Percentiles rank a stretch among this genome's conserved stretches.
Conservation (phyloP, 2,329 filamentous ascomycete species). For the Cladosporium halotolerans region DNA sequence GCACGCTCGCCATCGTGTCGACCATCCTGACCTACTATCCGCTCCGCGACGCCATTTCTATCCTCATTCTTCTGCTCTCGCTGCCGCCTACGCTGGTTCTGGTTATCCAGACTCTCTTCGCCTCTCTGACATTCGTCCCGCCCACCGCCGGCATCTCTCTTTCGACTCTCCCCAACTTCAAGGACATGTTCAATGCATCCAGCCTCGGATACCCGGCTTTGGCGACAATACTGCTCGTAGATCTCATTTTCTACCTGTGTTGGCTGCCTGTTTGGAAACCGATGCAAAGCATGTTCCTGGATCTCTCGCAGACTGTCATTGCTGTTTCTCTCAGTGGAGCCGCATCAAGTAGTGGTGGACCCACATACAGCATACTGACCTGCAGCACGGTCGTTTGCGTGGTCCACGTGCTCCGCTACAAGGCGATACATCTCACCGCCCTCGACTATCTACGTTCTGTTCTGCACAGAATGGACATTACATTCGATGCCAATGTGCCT, state of each 20-base stretch:
- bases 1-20: conserved; percentile 68
- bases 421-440: conserved; percentile 37
- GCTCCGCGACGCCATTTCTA: conserved; percentile 89
- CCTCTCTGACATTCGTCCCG: conserved; percentile 85
- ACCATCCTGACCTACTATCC: conserved; percentile 87
- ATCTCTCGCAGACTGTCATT: conserved; percentile 88
- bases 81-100: conserved; percentile 83
- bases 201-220: conserved; percentile 73
- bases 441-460: conserved; percentile 33
- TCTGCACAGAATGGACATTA: conserved; percentile 30
- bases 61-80: conserved; percentile 91
- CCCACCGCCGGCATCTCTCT: conserved; percentile 60
- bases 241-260: conserved; percentile 68
- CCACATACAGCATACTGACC: conserved; percentile 64
- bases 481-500: conserved; percentile 25
- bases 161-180: conserved; percentile 68
- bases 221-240: conserved; percentile 76
- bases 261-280: conserved; percentile 87
- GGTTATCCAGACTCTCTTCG: conserved; percentile 85
- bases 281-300: conserved; percentile 79
- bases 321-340: conserved; percentile 84
- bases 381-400: conserved; percentile 62
- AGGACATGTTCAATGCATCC: conserved; percentile 85
- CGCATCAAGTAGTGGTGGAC: conserved; percentile 60
- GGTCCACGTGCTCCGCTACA: conserved; percentile 48